Evolutionary conservation across 208 protist genomes (phyloP).

Genomic region (Trypanosoma caninum): DNA sequence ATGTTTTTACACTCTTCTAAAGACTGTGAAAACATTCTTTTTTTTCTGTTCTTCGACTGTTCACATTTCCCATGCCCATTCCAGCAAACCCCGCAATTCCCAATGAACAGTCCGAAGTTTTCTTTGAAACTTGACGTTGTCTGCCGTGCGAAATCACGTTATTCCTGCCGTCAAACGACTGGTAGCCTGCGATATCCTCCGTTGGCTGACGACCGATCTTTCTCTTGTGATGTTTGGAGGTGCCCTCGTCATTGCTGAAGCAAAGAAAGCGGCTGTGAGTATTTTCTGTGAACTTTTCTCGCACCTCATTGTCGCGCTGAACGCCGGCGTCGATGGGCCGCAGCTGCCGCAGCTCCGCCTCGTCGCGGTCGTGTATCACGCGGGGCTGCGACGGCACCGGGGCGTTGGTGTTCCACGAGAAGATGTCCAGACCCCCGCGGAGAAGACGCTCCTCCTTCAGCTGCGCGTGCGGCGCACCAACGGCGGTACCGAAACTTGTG

Average conservation of each 20-base stretch:
- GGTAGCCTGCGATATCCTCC: not conserved
- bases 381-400: conserved; percentile 1
- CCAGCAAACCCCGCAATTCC: conserved; percentile 21
- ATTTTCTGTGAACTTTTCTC: conserved; percentile 45
- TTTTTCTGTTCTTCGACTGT: not conserved
- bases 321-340: conserved; percentile 10
- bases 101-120: conserved; percentile 25
- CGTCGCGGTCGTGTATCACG: conserved; percentile 2
- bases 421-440: conserved; percentile 53
- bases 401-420: conserved; percentile 58
- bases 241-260: conserved; percentile 51
- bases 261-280: conserved; percentile 54
- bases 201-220: not conserved
- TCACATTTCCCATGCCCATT: conserved; percentile 10
- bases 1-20: too few relatives aligned
- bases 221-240: not conserved
- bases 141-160: conserved; percentile 2
- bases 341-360: conserved; percentile 10
- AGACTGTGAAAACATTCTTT: not conserved
- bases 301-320: conserved; percentile 37
- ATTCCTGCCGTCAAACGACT: not conserved
- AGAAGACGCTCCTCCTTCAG: conserved; percentile 12
- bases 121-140: conserved; percentile 9
- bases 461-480: not conserved
- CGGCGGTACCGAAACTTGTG: conserved; percentile 26